Conservation (phyloP, 768 basidiomycete genomes). For the Crucibulum laeve region DNA sequence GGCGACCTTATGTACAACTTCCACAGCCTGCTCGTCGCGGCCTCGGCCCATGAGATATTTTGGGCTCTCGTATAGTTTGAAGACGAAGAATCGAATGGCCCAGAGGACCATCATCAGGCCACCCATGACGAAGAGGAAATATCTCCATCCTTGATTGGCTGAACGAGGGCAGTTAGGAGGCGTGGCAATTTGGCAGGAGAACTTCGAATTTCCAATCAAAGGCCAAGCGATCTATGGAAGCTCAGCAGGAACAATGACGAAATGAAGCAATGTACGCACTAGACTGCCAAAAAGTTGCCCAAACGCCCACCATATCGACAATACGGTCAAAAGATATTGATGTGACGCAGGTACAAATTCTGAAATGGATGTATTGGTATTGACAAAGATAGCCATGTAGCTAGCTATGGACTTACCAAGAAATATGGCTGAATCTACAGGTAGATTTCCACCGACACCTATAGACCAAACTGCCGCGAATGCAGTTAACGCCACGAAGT, state of each 20-base stretch:
- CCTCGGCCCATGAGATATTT: slow-evolving; percentile 75
- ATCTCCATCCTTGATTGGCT: slow-evolving; percentile 71
- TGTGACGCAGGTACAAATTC: slow-evolving; percentile 71
- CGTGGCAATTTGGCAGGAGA: slow-evolving; percentile 43
- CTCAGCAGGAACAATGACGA: not conserved
- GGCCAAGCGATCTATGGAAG: slow-evolving; percentile 65
- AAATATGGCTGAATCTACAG: slow-evolving; percentile 75
- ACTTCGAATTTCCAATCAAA: slow-evolving; percentile 48
- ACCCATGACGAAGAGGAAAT: slow-evolving; percentile 70
- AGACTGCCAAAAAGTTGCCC: slow-evolving; percentile 63
- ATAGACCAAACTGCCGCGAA: slow-evolving; percentile 56
- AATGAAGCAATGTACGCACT: slow-evolving; percentile 13
- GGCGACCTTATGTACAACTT: slow-evolving; percentile 59
- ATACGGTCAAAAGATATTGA: slow-evolving; percentile 70
- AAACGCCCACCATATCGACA: slow-evolving; percentile 80
- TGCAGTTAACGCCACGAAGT: slow-evolving; percentile 43
- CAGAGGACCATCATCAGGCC: slow-evolving; percentile 65
- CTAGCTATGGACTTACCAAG: slow-evolving; percentile 46
- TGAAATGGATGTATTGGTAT: slow-evolving; percentile 13
- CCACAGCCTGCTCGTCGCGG: slow-evolving; percentile 56
- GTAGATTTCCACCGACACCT: slow-evolving; percentile 65
- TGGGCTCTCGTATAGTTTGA: slow-evolving; percentile 68
- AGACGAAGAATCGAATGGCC: slow-evolving; percentile 43
- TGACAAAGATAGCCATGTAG: too few species aligned
- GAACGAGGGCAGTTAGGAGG: slow-evolving; percentile 35